These are phyloP conservation scores for Candida glaebosa DNA, from an alignment of 805 yeast genomes.

Conservation along the genomic window DNA sequence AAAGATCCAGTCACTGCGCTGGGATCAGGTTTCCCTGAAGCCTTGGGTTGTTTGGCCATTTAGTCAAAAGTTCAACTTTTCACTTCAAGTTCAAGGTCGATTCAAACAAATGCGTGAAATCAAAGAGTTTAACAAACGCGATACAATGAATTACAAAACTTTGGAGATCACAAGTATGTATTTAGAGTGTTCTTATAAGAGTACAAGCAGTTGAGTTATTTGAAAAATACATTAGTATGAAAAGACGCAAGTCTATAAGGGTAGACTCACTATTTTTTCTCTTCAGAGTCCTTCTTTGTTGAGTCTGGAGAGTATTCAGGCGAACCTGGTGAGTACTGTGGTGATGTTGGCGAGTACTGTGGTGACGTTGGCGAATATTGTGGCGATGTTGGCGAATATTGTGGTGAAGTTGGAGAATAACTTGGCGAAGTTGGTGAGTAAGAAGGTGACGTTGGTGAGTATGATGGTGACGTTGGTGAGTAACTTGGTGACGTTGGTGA, in stretches of 20 bases:
- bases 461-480: conserved; percentile 76
- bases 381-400: conserved; percentile 75
- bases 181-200: neutral
- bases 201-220: neutral
- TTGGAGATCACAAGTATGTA: neutral
- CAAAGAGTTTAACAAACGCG: no score
- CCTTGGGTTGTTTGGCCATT: conserved; percentile 49
- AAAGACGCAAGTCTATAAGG: neutral
- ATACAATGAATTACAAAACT: no score
- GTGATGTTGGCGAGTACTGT: conserved; percentile 52
- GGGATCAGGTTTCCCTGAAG: conserved; percentile 26
- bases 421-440: conserved; percentile 63
- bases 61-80: conserved; percentile 36
- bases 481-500: conserved; percentile 71
- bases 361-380: conserved; percentile 77
- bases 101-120: no score
- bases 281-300: conserved; percentile 40
- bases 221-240: neutral
- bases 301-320: conserved; percentile 80
- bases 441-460: conserved; percentile 74
- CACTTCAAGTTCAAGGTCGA: no score
- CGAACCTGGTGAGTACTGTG: conserved; percentile 62
- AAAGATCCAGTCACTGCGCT: conserved; percentile 27
- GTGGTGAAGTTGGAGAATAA: conserved; percentile 74
- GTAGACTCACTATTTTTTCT: conserved; percentile 1